phyloP scores from a whole-genome alignment of 164 flowering plant genomes.

The Paratinospora sagittata region DNA sequence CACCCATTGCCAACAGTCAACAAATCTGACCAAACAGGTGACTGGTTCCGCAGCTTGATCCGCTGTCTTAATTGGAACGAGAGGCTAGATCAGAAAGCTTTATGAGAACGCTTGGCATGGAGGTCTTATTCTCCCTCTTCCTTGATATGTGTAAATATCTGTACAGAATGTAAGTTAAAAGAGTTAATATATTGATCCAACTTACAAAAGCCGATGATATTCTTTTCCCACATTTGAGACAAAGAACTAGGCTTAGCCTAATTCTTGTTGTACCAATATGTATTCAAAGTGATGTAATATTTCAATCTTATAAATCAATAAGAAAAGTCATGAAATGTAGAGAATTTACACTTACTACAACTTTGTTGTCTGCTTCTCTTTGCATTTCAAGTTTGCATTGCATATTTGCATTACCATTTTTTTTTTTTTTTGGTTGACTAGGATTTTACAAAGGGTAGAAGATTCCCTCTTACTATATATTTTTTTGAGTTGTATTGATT shows the following conservation, averaged over 20 bases:
- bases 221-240: constrained; percentile 7
- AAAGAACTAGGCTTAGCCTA: not conserved
- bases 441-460: too few relatives aligned
- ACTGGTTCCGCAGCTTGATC: constrained; percentile 94
- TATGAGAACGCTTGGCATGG: constrained; percentile 24
- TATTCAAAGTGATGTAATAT: not conserved
- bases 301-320: not conserved
- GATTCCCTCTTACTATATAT: too few relatives aligned
- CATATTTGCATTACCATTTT: not conserved
- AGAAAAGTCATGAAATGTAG: not conserved
- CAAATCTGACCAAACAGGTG: constrained; percentile 94
- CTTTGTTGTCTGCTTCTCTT: not conserved
- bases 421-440: too few relatives aligned
- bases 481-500: too few relatives aligned
- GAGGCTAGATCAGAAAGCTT: constrained; percentile 88
- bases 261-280: constrained; percentile 5
- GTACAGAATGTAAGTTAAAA: constrained; percentile 26
- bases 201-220: constrained; percentile 7
- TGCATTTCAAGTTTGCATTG: not conserved
- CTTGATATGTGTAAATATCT: constrained; percentile 29
- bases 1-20: constrained; percentile 98
- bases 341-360: not conserved
- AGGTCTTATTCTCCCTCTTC: not conserved
- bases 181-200: constrained; percentile 7
- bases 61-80: constrained; percentile 99